Base-by-base conservation (phyloP, 176 grass and related monocot species). In the Bromus sterilis region DNA sequence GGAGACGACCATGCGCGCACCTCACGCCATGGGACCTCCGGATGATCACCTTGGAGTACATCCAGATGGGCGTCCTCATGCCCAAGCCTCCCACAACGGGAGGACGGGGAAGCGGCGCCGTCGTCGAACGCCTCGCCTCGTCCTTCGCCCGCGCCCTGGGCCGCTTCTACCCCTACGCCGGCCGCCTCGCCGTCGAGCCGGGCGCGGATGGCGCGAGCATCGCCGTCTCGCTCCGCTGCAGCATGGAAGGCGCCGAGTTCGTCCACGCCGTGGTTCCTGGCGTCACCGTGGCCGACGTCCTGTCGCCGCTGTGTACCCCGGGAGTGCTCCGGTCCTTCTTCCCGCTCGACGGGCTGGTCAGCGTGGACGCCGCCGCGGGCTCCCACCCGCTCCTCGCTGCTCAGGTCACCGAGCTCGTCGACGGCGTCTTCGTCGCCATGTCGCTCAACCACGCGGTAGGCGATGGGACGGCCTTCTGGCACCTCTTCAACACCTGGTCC, bases 351-450 rank as follows among this genome's bases (percentile, higher is more conserved):
- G 42, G 42, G 0, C 42, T 44, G 42, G 4, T 44, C 42, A 13
- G 13, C 13, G 13, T 44, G 12, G 4, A 44, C 42, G 3, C 0
- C 15, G 15, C 12, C 5, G 3, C 2, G 9, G 21, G 3, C 10
- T 24, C 20, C 11, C 41, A 1, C 30, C 44, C 78, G 0, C 13
- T 80, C 1, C 62, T 80, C 0, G 21, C 43, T 0, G 78, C 30
- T n/a, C 91, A 94, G 88, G 35, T 88, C 36, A 90, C 91, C 2
- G 91, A 94, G 68, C 82, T 94, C 37, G 29, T 5, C 10, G 88
- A 94, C 33, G 88, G 88, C 18, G 26, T 94, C 66, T 94, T 94
- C 23, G 7, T 94, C 5, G 88, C 32, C 48, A 5, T 70, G 78
- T 80, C 43, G 6, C 53, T 91, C 71, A 87, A 87, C 53, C 85